phyloP scores from a whole-genome alignment of 2,329 filamentous ascomycete genomes.

The Trichoderma sp. region DNA sequence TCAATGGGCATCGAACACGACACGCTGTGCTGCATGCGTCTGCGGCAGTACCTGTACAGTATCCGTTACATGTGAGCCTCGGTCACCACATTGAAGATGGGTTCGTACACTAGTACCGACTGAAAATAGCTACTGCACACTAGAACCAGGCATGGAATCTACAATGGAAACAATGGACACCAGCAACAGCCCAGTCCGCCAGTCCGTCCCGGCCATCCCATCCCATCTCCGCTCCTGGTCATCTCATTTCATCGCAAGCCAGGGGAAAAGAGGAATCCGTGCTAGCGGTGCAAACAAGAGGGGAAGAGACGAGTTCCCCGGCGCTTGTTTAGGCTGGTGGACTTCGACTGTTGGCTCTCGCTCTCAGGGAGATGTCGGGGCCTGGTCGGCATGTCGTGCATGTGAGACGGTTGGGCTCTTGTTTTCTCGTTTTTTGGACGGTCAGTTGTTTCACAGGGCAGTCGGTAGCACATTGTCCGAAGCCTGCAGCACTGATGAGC shows the following conservation, averaged over 20 bases:
- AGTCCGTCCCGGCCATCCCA: background rate
- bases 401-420: background rate
- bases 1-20: too few relatives aligned
- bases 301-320: background rate
- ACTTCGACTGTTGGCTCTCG: background rate
- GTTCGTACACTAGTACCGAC: too few relatives aligned
- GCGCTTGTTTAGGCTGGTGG: conserved; percentile 11
- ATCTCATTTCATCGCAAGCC: background rate
- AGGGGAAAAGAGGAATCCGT: background rate
- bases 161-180: too few relatives aligned
- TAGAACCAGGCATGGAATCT: too few relatives aligned
- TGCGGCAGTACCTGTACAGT: too few relatives aligned
- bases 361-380: background rate
- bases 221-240: background rate
- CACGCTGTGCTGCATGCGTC: too few relatives aligned
- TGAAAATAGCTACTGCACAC: too few relatives aligned
- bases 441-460: background rate
- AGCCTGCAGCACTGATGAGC: background rate
- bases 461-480: background rate
- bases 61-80: background rate
- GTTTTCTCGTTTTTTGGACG: background rate
- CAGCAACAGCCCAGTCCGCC: background rate
- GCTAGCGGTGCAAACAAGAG: background rate
- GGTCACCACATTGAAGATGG: too few relatives aligned
- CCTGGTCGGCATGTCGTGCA: background rate